A percentile compares a stretch with the other conserved stretches of the same genome.
Evolutionary conservation across 2,329 filamentous ascomycete species (phyloP).

Genomic region (Botrytis hyacinthi): DNA sequence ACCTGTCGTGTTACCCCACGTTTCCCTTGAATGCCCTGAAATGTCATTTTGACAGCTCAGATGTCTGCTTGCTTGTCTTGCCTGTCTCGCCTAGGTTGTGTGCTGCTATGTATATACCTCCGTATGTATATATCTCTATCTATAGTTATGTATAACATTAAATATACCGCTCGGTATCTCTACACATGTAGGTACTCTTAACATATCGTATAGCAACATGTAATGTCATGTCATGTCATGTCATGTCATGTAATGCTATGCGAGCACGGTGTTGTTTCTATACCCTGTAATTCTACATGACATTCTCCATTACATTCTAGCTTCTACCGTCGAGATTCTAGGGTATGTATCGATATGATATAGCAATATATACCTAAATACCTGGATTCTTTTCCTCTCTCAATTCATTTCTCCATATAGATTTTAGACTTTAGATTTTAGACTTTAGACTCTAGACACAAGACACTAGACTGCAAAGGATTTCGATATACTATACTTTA

Average conservation of each 20-base stretch:
- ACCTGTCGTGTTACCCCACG: constrained; percentile 2
- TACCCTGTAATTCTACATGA: not conserved
- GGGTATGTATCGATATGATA: not conserved
- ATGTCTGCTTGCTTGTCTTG: not conserved
- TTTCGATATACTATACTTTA: not conserved
- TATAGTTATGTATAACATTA: not conserved
- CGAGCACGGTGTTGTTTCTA: not conserved
- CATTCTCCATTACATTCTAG: too few relatives aligned
- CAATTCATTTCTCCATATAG: not conserved
- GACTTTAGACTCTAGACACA: too few relatives aligned
- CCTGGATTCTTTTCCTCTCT: not conserved
- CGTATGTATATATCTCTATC: too few relatives aligned
- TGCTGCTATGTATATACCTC: not conserved
- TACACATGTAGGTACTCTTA: not conserved
- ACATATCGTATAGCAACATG: not conserved
- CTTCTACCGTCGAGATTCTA: too few relatives aligned
- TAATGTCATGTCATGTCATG: not conserved
- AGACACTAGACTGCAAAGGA: too few relatives aligned
- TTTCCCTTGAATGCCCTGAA: not conserved
- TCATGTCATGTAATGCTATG: not conserved
- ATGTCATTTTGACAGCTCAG: not conserved
- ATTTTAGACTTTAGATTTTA: not conserved
- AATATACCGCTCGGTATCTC: not conserved
- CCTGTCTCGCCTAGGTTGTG: not conserved
- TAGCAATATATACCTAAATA: too few relatives aligned